Base-by-base conservation (phyloP, 441 rosid genomes). In the Populus hybrid region DNA sequence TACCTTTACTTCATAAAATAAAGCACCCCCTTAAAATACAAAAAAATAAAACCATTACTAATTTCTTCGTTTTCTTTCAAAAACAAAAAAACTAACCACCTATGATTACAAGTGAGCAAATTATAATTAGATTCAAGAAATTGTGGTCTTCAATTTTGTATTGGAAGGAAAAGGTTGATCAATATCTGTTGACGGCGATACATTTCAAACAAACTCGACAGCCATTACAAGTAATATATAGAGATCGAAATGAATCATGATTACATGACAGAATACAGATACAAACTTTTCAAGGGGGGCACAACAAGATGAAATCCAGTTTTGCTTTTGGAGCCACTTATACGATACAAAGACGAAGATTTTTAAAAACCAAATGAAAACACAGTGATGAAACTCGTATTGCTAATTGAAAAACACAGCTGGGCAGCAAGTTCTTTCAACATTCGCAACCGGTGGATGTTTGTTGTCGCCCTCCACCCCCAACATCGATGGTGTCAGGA, bases 381-480 rank as follows among this genome's bases (percentile, higher is more conserved):
- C 38, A 12, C 34, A 26, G 10, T 23, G 21, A 36, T 18, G 5
- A 7, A 71, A 14, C 71, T 35, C 23, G 35, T 24, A 73, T 79
- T 65, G 32, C 74, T 14, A 23, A 2, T 9, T 40, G 53, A 64
- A 70, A 72, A n/a, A 30, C 32, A 30, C 69, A 65, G 24, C 5
- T 5, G 8, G 14, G 53, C 6, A 26, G 77, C 57, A 24, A 24
- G 24, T 64, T 46, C 71, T 59, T 72, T 79, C 84, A 91, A 79
- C 94, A 89, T 81, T 91, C 93, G 72, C 93, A 90, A 10, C 96
- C 93, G 1, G 92, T 83, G 6, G 95, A 90, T 77, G 92, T 85
- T 74, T 86, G 95, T 67, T 82, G 83, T 36, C 82, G 84, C 70
- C 86, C 88, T 78, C 90, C 93, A 12, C 89, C 85, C 0, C 74